Percentiles rank a stretch among this genome's conserved stretches.
Evolutionary conservation across 2,329 filamentous ascomycete genomes (phyloP).

Genomic region (Penicillium sp.): DNA sequence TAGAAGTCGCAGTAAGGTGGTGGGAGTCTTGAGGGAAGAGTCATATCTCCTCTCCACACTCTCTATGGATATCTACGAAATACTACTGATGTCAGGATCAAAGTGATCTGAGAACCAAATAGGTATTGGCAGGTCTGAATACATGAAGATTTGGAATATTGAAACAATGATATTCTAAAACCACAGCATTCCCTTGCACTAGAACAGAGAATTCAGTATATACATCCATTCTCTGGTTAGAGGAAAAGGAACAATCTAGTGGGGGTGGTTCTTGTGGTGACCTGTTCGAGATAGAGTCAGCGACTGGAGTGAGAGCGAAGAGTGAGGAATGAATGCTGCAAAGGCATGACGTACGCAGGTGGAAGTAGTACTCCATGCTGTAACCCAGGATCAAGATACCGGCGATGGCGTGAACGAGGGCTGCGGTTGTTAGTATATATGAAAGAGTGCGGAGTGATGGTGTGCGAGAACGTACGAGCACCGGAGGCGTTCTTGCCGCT

Average conservation of each 20-base stretch:
- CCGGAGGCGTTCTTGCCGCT: constrained; percentile 81
- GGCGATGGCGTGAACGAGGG: constrained; percentile 82
- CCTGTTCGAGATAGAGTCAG: constrained; percentile 55
- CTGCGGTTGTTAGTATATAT: constrained; percentile 51
- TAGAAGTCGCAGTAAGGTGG: not conserved
- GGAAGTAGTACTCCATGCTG: constrained; percentile 99
- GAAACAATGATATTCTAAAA: constrained; percentile 24
- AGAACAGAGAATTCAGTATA: constrained; percentile 38
- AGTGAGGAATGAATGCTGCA: not conserved
- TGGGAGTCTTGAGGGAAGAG: not conserved
- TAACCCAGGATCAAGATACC: constrained; percentile 82
- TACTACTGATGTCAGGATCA: not conserved
- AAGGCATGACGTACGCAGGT: constrained; percentile 75
- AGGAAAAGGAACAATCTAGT: constrained; percentile 60
- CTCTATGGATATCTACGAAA: not conserved
- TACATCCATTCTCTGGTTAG: constrained; percentile 38
- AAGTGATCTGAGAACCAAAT: not conserved
- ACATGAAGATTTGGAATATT: constrained; percentile 12
- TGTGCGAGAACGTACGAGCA: constrained; percentile 69
- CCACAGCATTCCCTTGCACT: constrained; percentile 35
- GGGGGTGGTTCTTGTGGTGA: constrained; percentile 99
- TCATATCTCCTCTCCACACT: not conserved
- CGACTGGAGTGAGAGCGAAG: not conserved
- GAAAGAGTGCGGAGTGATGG: not conserved
- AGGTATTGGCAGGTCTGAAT: not conserved